Evolutionary conservation across 2,329 filamentous ascomycete species (phyloP).

Genomic region (Pyricularia sp.): DNA sequence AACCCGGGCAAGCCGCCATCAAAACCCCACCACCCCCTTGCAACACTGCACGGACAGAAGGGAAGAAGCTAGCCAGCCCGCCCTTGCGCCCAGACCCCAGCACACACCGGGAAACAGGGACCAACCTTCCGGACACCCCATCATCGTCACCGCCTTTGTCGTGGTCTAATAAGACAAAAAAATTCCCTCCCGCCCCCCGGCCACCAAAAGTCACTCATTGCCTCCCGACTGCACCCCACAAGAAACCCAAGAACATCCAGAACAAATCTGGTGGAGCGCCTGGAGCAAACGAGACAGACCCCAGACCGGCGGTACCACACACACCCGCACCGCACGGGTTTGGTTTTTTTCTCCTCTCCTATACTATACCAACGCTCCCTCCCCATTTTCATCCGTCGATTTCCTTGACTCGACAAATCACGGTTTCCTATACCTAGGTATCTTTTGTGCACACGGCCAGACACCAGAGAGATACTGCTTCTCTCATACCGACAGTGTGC

Average conservation of each 20-base stretch:
- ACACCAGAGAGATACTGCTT: background rate
- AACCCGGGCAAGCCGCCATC: background rate
- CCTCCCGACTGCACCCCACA: slow-evolving; percentile 4
- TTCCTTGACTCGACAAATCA: background rate
- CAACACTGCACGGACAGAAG: background rate
- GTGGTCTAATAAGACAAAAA: background rate
- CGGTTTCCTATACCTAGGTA: background rate
- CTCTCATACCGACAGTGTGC: background rate
- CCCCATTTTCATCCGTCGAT: background rate
- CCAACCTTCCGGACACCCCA: background rate
- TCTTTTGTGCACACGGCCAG: background rate
- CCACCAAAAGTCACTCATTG: background rate
- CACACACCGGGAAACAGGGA: background rate
- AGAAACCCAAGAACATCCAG: slow-evolving; percentile 3
- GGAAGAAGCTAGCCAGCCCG: background rate
- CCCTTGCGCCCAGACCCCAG: background rate
- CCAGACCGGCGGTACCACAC: slow-evolving; percentile 1
- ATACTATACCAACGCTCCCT: background rate
- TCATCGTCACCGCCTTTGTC: slow-evolving; percentile 3
- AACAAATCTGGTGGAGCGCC: slow-evolving; percentile 1
- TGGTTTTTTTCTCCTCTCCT: slow-evolving; percentile 2
- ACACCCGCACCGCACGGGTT: background rate
- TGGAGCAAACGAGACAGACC: slow-evolving; percentile 1
- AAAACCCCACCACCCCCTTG: background rate
- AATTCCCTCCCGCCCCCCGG: background rate